Conservation (phyloP, 139 green algal genomes). For the Nannochloris sp. region DNA sequence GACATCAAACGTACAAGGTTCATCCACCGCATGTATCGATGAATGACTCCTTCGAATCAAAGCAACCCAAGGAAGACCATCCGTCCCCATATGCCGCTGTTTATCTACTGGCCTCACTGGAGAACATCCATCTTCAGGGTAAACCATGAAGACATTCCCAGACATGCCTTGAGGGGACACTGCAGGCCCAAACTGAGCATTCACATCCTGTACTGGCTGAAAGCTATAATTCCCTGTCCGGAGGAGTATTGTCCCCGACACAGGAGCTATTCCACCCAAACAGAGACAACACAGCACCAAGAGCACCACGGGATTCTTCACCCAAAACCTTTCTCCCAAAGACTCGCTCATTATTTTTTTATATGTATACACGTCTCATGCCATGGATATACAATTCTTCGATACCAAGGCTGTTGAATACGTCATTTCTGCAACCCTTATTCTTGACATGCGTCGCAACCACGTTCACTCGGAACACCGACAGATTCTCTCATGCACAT, state of each 20-base stretch:
- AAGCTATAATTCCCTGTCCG: conserved; percentile 10
- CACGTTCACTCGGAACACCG: too few relatives aligned
- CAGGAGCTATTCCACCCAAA: not conserved
- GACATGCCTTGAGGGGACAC: conserved; percentile 45
- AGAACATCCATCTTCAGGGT: conserved; percentile 56
- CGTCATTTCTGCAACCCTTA: too few relatives aligned
- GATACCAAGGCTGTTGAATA: too few relatives aligned
- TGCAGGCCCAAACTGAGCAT: conserved; percentile 57
- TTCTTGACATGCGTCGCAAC: too few relatives aligned
- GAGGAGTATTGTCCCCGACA: conserved; percentile 2
- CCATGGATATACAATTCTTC: too few relatives aligned
- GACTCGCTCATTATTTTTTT: too few relatives aligned
- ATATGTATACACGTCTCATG: too few relatives aligned
- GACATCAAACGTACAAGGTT: conserved; percentile 66
- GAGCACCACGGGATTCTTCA: too few relatives aligned
- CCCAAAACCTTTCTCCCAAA: too few relatives aligned
- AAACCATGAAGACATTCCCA: conserved; percentile 38
- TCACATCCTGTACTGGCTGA: conserved; percentile 34
- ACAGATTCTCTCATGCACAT: too few relatives aligned
- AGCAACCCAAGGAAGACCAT: conserved; percentile 47
- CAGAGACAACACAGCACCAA: too few relatives aligned
- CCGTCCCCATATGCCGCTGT: not conserved
- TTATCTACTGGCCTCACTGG: conserved; percentile 18
- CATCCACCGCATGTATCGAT: conserved; percentile 20
- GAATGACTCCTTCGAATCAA: conserved; percentile 53